Base-by-base conservation (phyloP, 352 stramenopile species). In the Globisporangium mamillatum region DNA sequence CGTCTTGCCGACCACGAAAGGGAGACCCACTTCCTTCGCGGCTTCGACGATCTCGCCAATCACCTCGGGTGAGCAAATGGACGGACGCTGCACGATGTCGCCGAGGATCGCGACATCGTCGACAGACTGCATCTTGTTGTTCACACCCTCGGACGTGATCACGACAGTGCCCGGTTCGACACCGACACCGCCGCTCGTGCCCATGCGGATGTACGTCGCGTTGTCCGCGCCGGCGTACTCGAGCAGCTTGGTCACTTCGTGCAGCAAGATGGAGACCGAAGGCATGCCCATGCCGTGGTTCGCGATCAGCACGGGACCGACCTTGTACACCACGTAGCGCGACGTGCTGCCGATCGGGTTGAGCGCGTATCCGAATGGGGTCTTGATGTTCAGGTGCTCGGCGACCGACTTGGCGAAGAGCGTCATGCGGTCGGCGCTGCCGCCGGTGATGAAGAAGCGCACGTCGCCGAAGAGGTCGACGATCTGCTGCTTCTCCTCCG, bases 261-360 rank as follows among this genome's bases (percentile, higher is more conserved):
- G 85, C 59, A 94, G 69, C 63, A 91, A 64, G 66, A 94, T 92
- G 22, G 81, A 87, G 58, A 89, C 78, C 18, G 82, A 92, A 18
- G 86, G 86, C 71, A 89, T 81, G 58, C 86, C 84, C 73, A 92
- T 92, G 53, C 86, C 86, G 61, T 94, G 86, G 74, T 89, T 92
- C 54, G 80, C 83, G 50, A 92, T 77, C 12, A 94, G 77, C 71
- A 92, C 82, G 4, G 82, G 81, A 0, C 84, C 86, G 22, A 92
- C 86, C 72, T 94, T 94, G 80, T 81, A 94, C 27, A 91, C 64
- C 60, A 76, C 78, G 74, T 92, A 94, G 46, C 86, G 84, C 29
- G 81, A 75, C 46, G 83, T 93, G 46, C 75, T 88, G 50, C 86
- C 81, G 38, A 92, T 89, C 29, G 81, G 79, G 62, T 72, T 67